Base-by-base conservation (phyloP, 805 yeast species). In the Yamadazyma takamatsuzukensis region DNA sequence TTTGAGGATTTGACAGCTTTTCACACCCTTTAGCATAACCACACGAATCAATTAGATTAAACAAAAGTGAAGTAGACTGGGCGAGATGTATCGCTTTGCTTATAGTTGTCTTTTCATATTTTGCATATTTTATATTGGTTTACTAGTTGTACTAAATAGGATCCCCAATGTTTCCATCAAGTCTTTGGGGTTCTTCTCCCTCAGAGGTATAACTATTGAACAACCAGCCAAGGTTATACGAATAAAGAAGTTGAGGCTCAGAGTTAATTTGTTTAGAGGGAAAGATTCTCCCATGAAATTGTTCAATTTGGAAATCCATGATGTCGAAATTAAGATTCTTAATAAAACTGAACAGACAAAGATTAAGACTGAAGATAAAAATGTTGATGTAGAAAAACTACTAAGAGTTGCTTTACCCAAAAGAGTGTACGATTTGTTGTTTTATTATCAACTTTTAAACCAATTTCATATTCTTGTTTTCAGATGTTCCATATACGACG, bases 161-260 rank as follows among this genome's bases (percentile, higher is more conserved):
- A 40, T 59, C 6, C 64, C 63, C 4, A 47, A 50, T 34, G 40
- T 59, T 7, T 18, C 44, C 5, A 49, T 60, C 27, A 50, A 48
- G 32, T 47, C 52, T 6, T 22, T 60, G 9, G 65, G 65, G 12
- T 60, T 61, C 52, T 44, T 59, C 21, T 45, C 58, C 4, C 22
- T 60, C 6, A 36, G 47, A 32, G 51, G 52, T 18, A 45, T 61
- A 18, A 45, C 48, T 9, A 43, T 61, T 6, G 41, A 44, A 18
- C 29, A 47, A 5, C 32, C 43, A 5, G 24, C 27, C 1, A 43
- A 41, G 6, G 32, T 21, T 1, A 37, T 60, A 8, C 24, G 39
- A 11, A 46, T 58, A 12, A 27, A 46, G 4, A 44, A 33, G n/a
- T 24, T 58, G 4, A 36, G 39, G 9, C 21, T 59, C 12, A 33